These are phyloP conservation scores for Vaccinium darrowii DNA, from an alignment of 148 eudicot genomes.

Conservation along the genomic window DNA sequence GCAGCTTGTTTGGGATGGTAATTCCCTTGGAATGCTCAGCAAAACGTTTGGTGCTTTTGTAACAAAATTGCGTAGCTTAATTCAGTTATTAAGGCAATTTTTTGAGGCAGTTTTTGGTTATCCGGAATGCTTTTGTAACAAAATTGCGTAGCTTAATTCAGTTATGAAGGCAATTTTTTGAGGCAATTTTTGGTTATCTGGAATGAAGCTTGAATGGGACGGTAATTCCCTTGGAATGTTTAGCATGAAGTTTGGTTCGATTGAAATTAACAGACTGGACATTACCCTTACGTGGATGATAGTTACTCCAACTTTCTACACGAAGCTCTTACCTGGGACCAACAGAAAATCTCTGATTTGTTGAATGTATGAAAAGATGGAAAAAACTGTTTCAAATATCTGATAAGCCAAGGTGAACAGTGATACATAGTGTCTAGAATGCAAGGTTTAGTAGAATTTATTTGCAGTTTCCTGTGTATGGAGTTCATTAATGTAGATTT, in stretches of 20 bases:
- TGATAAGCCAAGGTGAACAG: too few relatives aligned
- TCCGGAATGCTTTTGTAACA: too few relatives aligned
- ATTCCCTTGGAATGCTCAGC: not conserved
- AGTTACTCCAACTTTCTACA: not conserved
- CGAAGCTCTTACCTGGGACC: too few relatives aligned
- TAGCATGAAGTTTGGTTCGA: not conserved
- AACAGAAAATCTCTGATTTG: too few relatives aligned
- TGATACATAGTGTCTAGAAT: too few relatives aligned
- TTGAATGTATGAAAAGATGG: too few relatives aligned
- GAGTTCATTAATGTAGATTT: too few relatives aligned
- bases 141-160: not conserved
- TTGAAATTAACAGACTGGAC: not conserved
- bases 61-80: not conserved
- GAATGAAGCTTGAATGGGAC: not conserved
- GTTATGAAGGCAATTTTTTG: not conserved
- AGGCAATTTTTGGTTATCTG: not conserved
- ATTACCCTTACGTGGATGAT: not conserved
- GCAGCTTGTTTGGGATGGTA: not conserved
- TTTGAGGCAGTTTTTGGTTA: not conserved
- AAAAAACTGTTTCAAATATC: too few relatives aligned
- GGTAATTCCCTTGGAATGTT: not conserved
- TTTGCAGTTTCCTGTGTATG: too few relatives aligned
- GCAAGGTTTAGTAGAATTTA: too few relatives aligned
- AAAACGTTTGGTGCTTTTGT: not conserved
- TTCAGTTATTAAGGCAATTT: not conserved